Percentiles rank a stretch among this genome's conserved stretches.
Evolutionary conservation across 2,329 filamentous ascomycete species (phyloP).

Genomic region (Proliferodiscus dingleyae): DNA sequence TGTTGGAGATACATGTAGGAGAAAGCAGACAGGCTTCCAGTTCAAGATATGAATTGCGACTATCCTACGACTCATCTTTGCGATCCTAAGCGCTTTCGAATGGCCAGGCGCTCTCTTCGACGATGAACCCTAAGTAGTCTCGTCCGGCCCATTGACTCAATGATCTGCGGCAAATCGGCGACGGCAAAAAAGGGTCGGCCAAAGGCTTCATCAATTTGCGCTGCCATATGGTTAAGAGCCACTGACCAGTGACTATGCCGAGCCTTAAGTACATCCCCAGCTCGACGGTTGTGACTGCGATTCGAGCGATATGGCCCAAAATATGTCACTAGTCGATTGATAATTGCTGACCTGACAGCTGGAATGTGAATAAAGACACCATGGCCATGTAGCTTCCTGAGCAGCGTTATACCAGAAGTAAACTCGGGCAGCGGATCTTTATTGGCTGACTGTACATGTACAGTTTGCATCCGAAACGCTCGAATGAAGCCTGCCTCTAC

Average conservation of each 20-base stretch:
- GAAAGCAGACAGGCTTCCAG: too few species aligned
- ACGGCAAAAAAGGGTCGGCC: slow-evolving; percentile 9
- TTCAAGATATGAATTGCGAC: too few species aligned
- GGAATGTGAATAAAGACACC: slow-evolving; percentile 16
- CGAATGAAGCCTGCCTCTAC: slow-evolving; percentile 45
- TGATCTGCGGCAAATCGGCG: too few species aligned
- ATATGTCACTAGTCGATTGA: slow-evolving; percentile 24
- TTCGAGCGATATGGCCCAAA: slow-evolving; percentile 24
- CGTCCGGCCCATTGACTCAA: too few species aligned
- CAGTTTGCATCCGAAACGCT: slow-evolving; percentile 11
- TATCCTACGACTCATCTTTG: too few species aligned
- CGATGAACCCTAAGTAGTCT: too few species aligned
- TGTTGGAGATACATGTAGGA: too few species aligned
- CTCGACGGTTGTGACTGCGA: slow-evolving; percentile 17
- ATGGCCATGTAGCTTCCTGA: slow-evolving; percentile 20
- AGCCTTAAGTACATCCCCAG: slow-evolving; percentile 8
- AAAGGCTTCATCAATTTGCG: slow-evolving; percentile 21
- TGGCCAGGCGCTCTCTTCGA: too few species aligned
- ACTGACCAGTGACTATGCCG: background rate
- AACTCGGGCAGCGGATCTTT: background rate
- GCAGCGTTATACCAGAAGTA: slow-evolving; percentile 24
- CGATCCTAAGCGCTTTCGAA: too few species aligned
- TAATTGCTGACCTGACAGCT: slow-evolving; percentile 18
- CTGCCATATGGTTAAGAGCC: slow-evolving; percentile 5
- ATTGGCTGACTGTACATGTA: background rate